Conservation (phyloP, 305 asterid species). For the Solanum hybrid region DNA sequence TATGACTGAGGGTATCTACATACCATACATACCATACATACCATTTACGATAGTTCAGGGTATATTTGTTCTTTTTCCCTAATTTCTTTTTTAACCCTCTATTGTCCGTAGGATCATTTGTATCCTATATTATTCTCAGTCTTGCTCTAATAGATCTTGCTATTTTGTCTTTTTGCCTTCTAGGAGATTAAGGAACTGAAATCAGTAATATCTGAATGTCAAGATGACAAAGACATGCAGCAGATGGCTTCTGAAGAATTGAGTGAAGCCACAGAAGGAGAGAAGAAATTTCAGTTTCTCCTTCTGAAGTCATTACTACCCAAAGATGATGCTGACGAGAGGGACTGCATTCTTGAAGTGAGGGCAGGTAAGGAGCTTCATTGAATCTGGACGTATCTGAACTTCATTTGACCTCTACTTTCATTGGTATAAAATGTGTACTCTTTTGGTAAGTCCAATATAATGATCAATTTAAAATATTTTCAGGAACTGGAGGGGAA, state of each 20-base stretch:
- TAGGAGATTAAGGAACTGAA: slow-evolving; percentile 75
- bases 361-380: slow-evolving; percentile 59
- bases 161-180: not conserved
- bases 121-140: not conserved
- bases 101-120: not conserved
- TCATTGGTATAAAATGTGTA: not conserved
- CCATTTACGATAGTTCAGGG: no score
- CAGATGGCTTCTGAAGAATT: slow-evolving; percentile 84
- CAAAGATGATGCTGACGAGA: slow-evolving; percentile 93
- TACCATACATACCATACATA: no score
- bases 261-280: slow-evolving; percentile 55
- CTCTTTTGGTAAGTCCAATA: not conserved
- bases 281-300: slow-evolving; percentile 49
- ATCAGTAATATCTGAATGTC: slow-evolving; percentile 49
- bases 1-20: no score
- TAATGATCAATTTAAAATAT: slow-evolving; percentile 10
- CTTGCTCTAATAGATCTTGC: not conserved
- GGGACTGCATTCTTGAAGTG: slow-evolving; percentile 88
- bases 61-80: no score
- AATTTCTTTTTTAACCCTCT: not conserved
- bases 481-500: slow-evolving; percentile 84
- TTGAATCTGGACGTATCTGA: not conserved
- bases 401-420: slow-evolving; percentile 2
- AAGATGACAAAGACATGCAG: slow-evolving; percentile 74
- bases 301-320: slow-evolving; percentile 80